A percentile compares a stretch with the other conserved stretches of the same genome.
phyloP scores from a whole-genome alignment of 257 asterid genomes.

The Solanum tacnaense region DNA sequence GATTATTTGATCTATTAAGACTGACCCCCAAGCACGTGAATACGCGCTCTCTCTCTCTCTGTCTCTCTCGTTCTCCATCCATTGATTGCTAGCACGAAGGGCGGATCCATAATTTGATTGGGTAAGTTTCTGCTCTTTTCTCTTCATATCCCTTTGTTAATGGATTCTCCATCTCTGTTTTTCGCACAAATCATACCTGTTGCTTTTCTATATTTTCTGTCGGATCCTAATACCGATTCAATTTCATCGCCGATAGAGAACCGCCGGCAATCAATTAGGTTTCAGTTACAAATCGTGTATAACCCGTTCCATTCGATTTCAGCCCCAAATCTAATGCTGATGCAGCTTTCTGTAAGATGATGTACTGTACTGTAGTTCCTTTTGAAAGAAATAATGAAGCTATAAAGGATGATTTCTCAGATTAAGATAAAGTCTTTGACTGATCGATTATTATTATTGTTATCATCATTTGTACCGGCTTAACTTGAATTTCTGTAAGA shows the following conservation, averaged over 20 bases:
- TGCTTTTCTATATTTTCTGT: not conserved
- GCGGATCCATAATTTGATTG: not conserved
- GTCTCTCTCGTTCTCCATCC: not conserved
- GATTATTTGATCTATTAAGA: not conserved
- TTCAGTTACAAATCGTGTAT: not conserved
- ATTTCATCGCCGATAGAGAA: not conserved
- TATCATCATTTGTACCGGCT: not conserved
- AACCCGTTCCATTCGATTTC: not conserved
- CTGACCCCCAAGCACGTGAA: not conserved
- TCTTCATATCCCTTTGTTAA: not conserved
- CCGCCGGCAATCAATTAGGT: not conserved
- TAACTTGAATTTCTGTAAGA: not conserved
- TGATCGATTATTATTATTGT: not conserved
- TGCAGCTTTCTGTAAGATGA: not conserved
- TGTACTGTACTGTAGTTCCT: not conserved
- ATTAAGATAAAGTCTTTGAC: not conserved
- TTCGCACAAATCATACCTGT: not conserved
- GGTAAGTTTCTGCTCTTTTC: not conserved
- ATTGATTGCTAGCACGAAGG: not conserved
- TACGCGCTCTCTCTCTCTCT: not conserved
- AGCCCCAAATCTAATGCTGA: not conserved
- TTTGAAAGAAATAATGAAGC: not conserved
- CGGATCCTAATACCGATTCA: not conserved
- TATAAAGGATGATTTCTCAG: not conserved
- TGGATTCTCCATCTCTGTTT: not conserved